Conservation (phyloP, 2,329 filamentous ascomycete species). For the Penicillium rolfsii region DNA sequence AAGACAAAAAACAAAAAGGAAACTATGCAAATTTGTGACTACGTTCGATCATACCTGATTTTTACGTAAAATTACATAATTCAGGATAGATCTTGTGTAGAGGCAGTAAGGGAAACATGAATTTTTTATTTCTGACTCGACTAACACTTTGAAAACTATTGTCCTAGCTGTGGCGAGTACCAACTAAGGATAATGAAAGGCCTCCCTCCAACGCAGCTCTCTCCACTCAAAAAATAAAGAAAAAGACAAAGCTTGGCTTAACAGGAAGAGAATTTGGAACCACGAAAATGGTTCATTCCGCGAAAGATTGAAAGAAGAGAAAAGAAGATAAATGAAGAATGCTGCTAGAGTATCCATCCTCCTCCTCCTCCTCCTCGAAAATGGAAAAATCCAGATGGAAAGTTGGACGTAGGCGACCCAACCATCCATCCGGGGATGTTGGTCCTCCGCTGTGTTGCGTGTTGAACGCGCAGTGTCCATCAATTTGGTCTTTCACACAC, state of each 20-base stretch:
- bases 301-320: slow-evolving; percentile 19
- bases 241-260: not conserved
- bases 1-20: not conserved
- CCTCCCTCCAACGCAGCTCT: not conserved
- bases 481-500: not conserved
- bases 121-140: not conserved
- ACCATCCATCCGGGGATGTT: not conserved
- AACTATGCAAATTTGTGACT: not conserved
- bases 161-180: not conserved
- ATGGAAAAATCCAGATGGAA: slow-evolving; percentile 4
- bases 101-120: not conserved
- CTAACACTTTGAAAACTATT: not conserved
- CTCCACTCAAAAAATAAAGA: slow-evolving; percentile 2
- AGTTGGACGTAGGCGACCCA: not conserved
- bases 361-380: not conserved
- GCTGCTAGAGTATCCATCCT: slow-evolving; percentile 3
- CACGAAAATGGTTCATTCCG: slow-evolving; percentile 12
- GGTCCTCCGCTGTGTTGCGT: slow-evolving; percentile 17
- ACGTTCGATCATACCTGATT: not conserved
- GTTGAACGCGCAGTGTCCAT: slow-evolving; percentile 26
- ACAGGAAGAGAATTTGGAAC: slow-evolving; percentile 9
- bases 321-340: slow-evolving; percentile 3
- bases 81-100: not conserved
- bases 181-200: not conserved
- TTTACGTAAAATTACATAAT: not conserved